Base-by-base conservation (phyloP, 1,284 basidiomycete genomes). In the Phellinidium pouzarii region DNA sequence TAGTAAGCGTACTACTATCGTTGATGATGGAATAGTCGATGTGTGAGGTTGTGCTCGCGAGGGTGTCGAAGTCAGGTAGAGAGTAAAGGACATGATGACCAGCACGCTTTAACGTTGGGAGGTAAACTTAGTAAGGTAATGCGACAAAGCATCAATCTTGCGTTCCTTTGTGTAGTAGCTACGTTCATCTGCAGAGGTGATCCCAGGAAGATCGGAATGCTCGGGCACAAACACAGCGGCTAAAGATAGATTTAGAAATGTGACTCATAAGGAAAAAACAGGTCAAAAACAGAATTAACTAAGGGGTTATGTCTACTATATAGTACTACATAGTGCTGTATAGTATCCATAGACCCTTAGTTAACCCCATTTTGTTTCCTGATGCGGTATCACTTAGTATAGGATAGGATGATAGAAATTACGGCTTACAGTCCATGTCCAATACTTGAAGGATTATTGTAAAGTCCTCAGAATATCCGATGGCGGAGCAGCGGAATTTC, bases 11-110 rank as follows among this genome's bases (percentile, higher is more conserved):
- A 26, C 23, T 41, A 26, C 23, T 27, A 23, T 41, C 48, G 45
- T 44, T 54, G 52, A 46, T 42, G 27, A 54, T 26, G 6, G 56
- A 57, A 37, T 57, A 58, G 44, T 60, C 54, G 36, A 60, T 52
- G 36, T 44, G 49, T 2, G 51, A 31, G 17, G 34, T 44, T 22
- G 45, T 27, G 6, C 50, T 45, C 45, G 56, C 47, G 43, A 61
- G 55, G 34, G 52, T 51, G 31, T 52, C 56, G 44, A 56, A 58
- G 54, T 58, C 56, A 7, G 56, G 56, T 12, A 58, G 50, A 7
- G 44, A 44, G 50, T 53, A 46, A 44, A 58, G 44, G 31, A 41
- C 40, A 27, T 58, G 50, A 25, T 34, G 45, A 5, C 55, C 56
- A 7, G 52, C 56, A 26, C 47, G 36, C 44, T 48, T 47, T 25